Base-by-base conservation (phyloP, 345 rosid genomes). In the Hibiscus mutabilis region DNA sequence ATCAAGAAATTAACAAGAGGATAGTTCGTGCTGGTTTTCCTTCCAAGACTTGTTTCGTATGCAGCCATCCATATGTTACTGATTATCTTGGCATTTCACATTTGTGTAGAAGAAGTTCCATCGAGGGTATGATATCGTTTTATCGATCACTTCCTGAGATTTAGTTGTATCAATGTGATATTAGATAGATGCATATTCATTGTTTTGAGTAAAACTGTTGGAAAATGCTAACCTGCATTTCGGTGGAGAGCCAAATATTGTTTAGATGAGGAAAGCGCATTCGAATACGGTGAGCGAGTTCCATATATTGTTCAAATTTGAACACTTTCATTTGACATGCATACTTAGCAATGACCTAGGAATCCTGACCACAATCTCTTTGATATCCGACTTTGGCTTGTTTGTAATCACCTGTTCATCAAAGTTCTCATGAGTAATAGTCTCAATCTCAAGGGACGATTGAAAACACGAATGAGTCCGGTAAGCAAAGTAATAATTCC, bases 321-420 rank as follows among this genome's bases (percentile, higher is more conserved):
- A 87, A 87, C 10, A 95, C 88, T 78, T 84, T 90, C 99, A 95
- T 95, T 77, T 95, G 96, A 16, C 93, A 86, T 95, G 99, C 79
- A 95, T 78, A 78, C 99, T 95, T 68, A 95, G 85, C 82, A 95
- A 75, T 29, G 99, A 97, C 81, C 92, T 80, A 0, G 97, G 97
- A 2, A 82, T 81, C 97, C 99, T n/a, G n/a, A n/a, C n/a, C n/a
- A n/a, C n/a, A n/a, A n/a, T n/a, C n/a, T n/a, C n/a, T n/a, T n/a
- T n/a, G n/a, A n/a, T n/a, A n/a, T n/a, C n/a, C n/a, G n/a, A n/a
- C n/a, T n/a, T n/a, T n/a, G n/a, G n/a, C n/a, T n/a, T n/a, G n/a
- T n/a, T n/a, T n/a, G n/a, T n/a, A n/a, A n/a, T n/a, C n/a, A n/a
- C n/a, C n/a, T n/a, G n/a, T n/a, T n/a, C n/a, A n/a, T n/a, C n/a